phyloP scores from a whole-genome alignment of 805 yeast genomes.

The Jamesozyma piceae region DNA sequence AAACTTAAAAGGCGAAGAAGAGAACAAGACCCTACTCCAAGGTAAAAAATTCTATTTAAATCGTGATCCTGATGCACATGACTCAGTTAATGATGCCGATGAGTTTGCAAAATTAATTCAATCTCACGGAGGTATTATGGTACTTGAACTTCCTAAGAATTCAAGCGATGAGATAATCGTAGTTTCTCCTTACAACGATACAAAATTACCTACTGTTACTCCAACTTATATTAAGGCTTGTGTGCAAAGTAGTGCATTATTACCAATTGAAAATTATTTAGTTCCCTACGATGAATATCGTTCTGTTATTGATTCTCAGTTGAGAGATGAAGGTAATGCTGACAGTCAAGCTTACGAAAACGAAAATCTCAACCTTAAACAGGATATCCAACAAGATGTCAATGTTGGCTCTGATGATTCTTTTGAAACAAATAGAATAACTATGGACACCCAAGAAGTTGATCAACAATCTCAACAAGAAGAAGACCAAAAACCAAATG shows the following conservation, averaged over 20 bases:
- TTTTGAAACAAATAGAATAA: constrained; percentile 1
- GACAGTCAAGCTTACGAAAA: background rate
- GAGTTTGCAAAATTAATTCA: constrained; percentile 14
- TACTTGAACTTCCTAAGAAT: constrained; percentile 15
- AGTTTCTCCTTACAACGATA: constrained; percentile 26
- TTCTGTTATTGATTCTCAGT: constrained; percentile 19
- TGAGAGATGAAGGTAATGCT: constrained; percentile 7
- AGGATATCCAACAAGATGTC: background rate
- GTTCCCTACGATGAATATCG: constrained; percentile 25
- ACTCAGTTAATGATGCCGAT: constrained; percentile 16
- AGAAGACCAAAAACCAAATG: background rate
- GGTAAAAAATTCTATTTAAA: constrained; percentile 18
- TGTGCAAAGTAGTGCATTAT: constrained; percentile 14
- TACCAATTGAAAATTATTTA: constrained; percentile 18
- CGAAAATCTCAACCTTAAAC: background rate
- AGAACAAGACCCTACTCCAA: constrained; percentile 3
- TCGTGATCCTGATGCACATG: constrained; percentile 19
- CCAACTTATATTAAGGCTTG: constrained; percentile 26
- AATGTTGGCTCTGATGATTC: background rate
- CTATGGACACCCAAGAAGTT: background rate
- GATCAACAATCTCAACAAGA: background rate
- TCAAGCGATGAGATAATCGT: constrained; percentile 14
- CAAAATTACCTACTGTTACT: constrained; percentile 24
- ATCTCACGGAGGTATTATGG: constrained; percentile 20
- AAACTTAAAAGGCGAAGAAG: background rate